Evolutionary conservation across 1,139 yeast species (phyloP).

Genomic region (Meyerozyma smithsonii): DNA sequence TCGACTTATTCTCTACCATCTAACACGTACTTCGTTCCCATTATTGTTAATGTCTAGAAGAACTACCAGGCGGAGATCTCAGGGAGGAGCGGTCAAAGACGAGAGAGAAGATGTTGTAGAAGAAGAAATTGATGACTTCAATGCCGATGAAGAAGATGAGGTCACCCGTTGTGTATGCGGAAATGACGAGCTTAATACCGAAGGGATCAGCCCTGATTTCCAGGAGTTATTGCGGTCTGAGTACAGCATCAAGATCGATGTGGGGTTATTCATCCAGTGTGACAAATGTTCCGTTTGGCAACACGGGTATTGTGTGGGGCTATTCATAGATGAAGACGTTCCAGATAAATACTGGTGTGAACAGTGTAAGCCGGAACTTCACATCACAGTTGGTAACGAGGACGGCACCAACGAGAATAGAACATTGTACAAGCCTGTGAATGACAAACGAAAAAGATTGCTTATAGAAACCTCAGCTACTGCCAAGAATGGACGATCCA

Average conservation of each 20-base stretch:
- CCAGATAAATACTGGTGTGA: slow-evolving; percentile 97
- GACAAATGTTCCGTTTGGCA: slow-evolving; percentile 96
- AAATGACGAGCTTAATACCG: slow-evolving; percentile 55
- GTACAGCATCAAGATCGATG: slow-evolving; percentile 62
- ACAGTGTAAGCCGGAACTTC: slow-evolving; percentile 78
- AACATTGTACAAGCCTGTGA: slow-evolving; percentile 47
- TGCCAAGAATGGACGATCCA: slow-evolving; percentile 16
- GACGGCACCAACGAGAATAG: slow-evolving; percentile 25
- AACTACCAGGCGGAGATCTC: not conserved
- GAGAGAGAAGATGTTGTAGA: not conserved
- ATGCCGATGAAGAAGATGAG: slow-evolving; percentile 46
- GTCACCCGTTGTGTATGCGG: slow-evolving; percentile 90
- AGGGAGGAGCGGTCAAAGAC: not conserved
- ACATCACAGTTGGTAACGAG: slow-evolving; percentile 39
- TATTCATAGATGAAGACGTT: slow-evolving; percentile 63
- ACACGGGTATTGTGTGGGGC: slow-evolving; percentile 93
- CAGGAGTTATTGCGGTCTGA: slow-evolving; percentile 43
- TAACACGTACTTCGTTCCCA: no score
- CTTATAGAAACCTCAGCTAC: slow-evolving; percentile 17
- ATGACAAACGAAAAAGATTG: slow-evolving; percentile 43
- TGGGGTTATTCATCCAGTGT: slow-evolving; percentile 82
- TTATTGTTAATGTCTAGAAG: no score
- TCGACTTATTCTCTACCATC: no score
- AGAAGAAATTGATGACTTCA: not conserved
- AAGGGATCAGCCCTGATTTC: slow-evolving; percentile 32